These are phyloP conservation scores for Gossypium ekmanianum DNA, from an alignment of 345 rosid genomes.

Conservation along the genomic window DNA sequence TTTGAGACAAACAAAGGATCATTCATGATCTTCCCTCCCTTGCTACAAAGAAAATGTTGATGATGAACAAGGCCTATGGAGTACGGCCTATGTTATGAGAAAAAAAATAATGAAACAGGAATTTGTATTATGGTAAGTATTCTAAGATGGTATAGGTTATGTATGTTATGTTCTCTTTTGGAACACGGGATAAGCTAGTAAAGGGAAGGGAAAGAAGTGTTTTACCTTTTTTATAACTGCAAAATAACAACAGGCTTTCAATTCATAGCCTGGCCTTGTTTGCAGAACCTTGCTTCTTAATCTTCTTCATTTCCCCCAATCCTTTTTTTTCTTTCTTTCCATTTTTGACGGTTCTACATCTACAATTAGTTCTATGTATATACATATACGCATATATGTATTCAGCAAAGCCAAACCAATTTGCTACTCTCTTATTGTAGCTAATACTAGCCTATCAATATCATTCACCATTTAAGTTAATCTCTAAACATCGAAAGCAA, in stretches of 20 bases:
- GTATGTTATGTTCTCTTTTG: background rate
- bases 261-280: background rate
- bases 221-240: too few species aligned
- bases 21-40: background rate
- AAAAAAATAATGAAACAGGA: background rate
- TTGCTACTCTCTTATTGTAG: too few species aligned
- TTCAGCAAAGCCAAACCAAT: too few species aligned
- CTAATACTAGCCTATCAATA: too few species aligned
- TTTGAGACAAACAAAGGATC: background rate
- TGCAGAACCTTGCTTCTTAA: background rate
- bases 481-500: too few species aligned
- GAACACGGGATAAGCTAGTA: too few species aligned
- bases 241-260: too few species aligned
- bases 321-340: background rate
- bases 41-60: background rate
- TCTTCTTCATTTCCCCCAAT: background rate
- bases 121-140: background rate
- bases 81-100: background rate
- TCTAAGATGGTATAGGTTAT: constrained; percentile 1
- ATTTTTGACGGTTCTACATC: background rate
- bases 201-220: too few species aligned
- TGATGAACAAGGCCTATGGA: background rate
- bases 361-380: too few species aligned
- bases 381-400: too few species aligned
- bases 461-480: too few species aligned